Conservation (phyloP, 306 rosid species). For the Fagus sylvatica region DNA sequence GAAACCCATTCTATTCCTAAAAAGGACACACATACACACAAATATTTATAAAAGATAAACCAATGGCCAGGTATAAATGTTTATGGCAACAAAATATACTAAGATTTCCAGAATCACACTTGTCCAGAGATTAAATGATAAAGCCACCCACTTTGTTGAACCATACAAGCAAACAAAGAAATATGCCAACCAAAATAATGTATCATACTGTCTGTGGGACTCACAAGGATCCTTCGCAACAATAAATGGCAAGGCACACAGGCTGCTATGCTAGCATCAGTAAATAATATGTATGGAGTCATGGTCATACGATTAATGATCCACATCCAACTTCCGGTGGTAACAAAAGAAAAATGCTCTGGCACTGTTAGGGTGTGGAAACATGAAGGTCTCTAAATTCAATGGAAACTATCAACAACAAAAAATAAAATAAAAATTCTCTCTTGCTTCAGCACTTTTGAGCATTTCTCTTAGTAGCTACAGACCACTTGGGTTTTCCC, state of each 20-base stretch:
- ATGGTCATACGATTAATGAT: not conserved
- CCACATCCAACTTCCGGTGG: no score
- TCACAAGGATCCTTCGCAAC: not conserved
- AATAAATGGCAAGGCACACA: not conserved
- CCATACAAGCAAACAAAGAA: not conserved
- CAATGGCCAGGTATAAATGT: not conserved
- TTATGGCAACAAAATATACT: not conserved
- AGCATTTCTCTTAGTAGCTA: no score
- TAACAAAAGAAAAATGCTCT: no score
- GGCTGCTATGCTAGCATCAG: not conserved
- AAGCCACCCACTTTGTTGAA: not conserved
- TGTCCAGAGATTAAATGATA: not conserved
- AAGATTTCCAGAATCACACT: not conserved
- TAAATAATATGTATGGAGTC: not conserved
- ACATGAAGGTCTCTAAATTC: no score
- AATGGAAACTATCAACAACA: not conserved
- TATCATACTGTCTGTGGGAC: not conserved
- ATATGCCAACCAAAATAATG: not conserved
- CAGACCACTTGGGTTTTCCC: no score
- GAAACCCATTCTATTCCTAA: not conserved
- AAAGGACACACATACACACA: no score
- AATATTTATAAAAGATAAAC: not conserved
- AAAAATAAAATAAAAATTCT: not conserved
- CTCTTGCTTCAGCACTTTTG: not conserved
- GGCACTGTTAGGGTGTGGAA: no score